These are phyloP conservation scores for Nelumbo lutea DNA, from an alignment of 164 flowering plant genomes.

Conservation along the genomic window DNA sequence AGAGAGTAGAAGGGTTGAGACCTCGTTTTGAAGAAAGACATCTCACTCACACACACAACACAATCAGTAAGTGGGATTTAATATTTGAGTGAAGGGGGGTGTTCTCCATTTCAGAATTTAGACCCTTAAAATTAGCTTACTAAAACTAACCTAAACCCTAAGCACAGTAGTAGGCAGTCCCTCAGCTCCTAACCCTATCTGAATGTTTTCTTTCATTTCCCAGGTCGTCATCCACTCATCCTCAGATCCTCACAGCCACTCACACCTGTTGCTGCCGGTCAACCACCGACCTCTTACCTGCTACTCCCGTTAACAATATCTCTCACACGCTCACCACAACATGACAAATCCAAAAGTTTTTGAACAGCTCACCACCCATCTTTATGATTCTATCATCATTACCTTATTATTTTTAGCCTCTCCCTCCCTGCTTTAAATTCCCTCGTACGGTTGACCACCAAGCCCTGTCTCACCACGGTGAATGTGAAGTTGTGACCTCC, in stretches of 20 bases:
- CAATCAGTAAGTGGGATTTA: slow-evolving; percentile 7
- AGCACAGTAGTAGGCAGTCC: slow-evolving; percentile 8
- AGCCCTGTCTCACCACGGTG: too few relatives aligned
- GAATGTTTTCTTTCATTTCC: slow-evolving; percentile 21
- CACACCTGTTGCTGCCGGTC: slow-evolving; percentile 20
- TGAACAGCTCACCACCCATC: neutral
- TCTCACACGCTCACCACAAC: neutral
- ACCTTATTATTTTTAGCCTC: slow-evolving; percentile 48
- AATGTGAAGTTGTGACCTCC: too few relatives aligned
- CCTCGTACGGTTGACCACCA: slow-evolving; percentile 9
- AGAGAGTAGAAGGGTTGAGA: neutral
- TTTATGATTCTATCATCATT: slow-evolving; percentile 26
- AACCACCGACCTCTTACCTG: slow-evolving; percentile 17
- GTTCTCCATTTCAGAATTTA: neutral
- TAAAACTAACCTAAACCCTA: slow-evolving; percentile 5
- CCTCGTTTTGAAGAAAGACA: slow-evolving; percentile 4
- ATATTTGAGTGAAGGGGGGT: neutral
- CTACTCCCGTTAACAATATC: slow-evolving; percentile 13
- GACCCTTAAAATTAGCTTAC: neutral
- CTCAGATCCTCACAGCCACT: neutral
- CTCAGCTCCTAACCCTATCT: slow-evolving; percentile 8
- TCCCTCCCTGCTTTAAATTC: slow-evolving; percentile 14
- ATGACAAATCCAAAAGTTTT: slow-evolving; percentile 10
- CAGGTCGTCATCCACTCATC: slow-evolving; percentile 1
- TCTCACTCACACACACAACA: neutral